These are phyloP conservation scores for Tuber microsphaerosporum DNA, from an alignment of 495 filamentous ascomycete species.

Conservation along the genomic window DNA sequence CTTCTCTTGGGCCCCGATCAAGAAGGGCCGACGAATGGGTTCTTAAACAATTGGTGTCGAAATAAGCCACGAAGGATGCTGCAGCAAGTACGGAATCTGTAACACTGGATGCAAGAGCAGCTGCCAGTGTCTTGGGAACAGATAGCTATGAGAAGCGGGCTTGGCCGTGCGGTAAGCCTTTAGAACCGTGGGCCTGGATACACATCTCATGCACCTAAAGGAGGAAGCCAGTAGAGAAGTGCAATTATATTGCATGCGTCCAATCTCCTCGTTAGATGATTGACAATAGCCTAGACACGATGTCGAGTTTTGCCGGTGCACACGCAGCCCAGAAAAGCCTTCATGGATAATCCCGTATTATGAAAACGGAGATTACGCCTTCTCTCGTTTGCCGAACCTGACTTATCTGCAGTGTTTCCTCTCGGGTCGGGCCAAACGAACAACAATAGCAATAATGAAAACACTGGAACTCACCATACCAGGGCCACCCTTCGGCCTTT, in stretches of 20 bases:
- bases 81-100: conserved; percentile 18
- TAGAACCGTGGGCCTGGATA: conserved; percentile 10
- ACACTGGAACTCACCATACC: conserved; percentile 58
- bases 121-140: conserved; percentile 29
- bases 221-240: background rate
- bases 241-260: conserved; percentile 15
- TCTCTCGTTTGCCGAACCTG: background rate
- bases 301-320: background rate
- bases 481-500: conserved; percentile 89
- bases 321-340: background rate
- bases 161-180: conserved; percentile 15
- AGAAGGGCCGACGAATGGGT: conserved; percentile 13
- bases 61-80: conserved; percentile 20
- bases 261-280: conserved; percentile 31
- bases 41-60: conserved; percentile 26
- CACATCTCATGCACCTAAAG: background rate
- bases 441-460: conserved; percentile 25
- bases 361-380: background rate
- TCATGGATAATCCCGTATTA: background rate
- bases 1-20: conserved; percentile 20
- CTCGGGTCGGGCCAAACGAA: conserved; percentile 13
- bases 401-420: conserved; percentile 5
- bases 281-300: background rate
- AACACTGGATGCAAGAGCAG: conserved; percentile 4
- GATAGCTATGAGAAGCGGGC: conserved; percentile 22